These are phyloP conservation scores for Nannochloris sp. DNA, from an alignment of 139 green algal genomes.

Conservation along the genomic window DNA sequence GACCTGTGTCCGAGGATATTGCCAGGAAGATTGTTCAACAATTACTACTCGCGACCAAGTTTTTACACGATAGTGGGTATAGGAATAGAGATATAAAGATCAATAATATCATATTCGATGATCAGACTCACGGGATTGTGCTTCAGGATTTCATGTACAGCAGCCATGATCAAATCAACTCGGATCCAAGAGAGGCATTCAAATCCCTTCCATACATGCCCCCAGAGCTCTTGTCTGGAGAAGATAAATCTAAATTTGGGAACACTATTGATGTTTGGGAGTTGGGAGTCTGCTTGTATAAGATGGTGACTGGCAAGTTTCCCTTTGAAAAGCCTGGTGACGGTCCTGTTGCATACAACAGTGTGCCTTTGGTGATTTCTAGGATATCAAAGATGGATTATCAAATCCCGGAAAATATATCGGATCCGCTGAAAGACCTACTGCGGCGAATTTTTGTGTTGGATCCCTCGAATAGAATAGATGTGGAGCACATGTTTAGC, in stretches of 20 bases:
- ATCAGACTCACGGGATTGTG: not conserved
- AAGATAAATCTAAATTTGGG: conserved; percentile 11
- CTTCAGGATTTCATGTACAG: conserved; percentile 22
- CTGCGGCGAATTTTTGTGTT: conserved; percentile 12
- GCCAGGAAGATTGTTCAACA: conserved; percentile 81
- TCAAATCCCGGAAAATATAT: conserved; percentile 17
- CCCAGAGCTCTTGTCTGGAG: conserved; percentile 28
- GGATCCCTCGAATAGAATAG: conserved; percentile 21
- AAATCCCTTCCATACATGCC: conserved; percentile 31
- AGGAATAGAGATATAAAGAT: conserved; percentile 76
- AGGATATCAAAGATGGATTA: conserved; percentile 30
- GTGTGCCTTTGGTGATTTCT: conserved; percentile 12
- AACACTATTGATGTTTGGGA: conserved; percentile 27
- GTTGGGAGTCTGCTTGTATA: conserved; percentile 34
- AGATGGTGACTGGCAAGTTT: conserved; percentile 25
- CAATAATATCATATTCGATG: conserved; percentile 71
- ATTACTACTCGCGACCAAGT: conserved; percentile 57
- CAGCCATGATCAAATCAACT: conserved; percentile 34
- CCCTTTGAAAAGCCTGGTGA: conserved; percentile 32
- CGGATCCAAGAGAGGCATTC: conserved; percentile 29
- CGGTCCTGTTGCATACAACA: conserved; percentile 5
- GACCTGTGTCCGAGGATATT: conserved; percentile 42
- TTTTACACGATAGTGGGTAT: conserved; percentile 50
- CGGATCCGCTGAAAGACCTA: conserved; percentile 19
- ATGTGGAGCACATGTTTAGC: conserved; percentile 10